Evolutionary conservation across 2,329 filamentous ascomycete species (phyloP).

Genomic region (Colletotrichum neosansevieriae): DNA sequence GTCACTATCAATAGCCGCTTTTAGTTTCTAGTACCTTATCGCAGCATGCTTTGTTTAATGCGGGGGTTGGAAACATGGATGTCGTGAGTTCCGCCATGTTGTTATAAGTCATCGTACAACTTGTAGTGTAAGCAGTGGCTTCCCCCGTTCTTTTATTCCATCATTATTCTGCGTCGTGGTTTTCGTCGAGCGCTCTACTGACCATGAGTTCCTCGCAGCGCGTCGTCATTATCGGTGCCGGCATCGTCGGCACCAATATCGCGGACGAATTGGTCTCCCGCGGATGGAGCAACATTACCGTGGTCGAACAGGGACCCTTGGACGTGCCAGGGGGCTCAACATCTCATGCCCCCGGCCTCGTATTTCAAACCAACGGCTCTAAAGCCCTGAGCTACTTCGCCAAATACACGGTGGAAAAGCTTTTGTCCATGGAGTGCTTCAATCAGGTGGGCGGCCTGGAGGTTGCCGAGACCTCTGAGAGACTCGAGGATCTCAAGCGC

Average conservation of each 20-base stretch:
- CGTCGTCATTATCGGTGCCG: conserved; percentile 72
- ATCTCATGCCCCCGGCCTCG: conserved; percentile 73
- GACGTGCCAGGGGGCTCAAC: conserved; percentile 74
- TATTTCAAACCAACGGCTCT: conserved; percentile 71
- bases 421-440: conserved; percentile 69
- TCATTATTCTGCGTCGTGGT: background rate
- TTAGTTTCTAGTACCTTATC: conserved; percentile 17
- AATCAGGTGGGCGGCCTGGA: conserved; percentile 74
- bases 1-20: conserved; percentile 23
- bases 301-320: conserved; percentile 73
- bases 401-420: conserved; percentile 71
- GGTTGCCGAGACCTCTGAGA: conserved; percentile 69
- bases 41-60: conserved; percentile 3
- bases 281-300: conserved; percentile 74
- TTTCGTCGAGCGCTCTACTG: background rate
- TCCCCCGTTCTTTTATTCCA: background rate
- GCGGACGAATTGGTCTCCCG: conserved; percentile 72
- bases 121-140: conserved; percentile 2
- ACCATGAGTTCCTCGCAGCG: conserved; percentile 53
- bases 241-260: conserved; percentile 73
- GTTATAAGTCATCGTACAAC: conserved; percentile 17
- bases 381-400: conserved; percentile 70
- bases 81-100: conserved; percentile 13
- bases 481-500: conserved; percentile 71
- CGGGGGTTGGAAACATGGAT: conserved; percentile 27